Evolutionary conservation across 305 asterid species (phyloP), one percentile per base, ranked within the genome.

Genomic region (Lippia alba): DNA sequence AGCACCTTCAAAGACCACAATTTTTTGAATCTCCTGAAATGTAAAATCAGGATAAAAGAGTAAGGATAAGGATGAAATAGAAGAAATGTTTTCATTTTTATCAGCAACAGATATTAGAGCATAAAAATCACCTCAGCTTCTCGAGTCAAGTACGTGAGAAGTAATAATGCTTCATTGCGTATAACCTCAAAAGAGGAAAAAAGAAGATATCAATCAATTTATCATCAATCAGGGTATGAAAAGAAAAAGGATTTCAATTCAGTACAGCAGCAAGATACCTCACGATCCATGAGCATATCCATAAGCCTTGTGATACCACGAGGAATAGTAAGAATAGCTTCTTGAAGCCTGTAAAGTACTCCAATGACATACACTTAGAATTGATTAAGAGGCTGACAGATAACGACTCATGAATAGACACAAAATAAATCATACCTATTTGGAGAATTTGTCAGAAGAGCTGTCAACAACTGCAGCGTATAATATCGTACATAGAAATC

Each of bases 221-320:
- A 66, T 20, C 55, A 63, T 9, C 51, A 75, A 33, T 46, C 36
- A 44, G 56, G 46, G 48, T 4, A 46, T 55, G 50, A 12, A 61
- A 75, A 74, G 48, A 15, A 48, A 44, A 61, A 59, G 34, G 73
- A 67, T 59, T 57, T 56, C 57, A 36, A 72, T 44, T 33, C 49
- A 48, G 24, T 67, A 59, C 36, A 67, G 57, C 70, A 73, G 79
- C 44, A 76, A 71, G 76, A 83, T 81, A 94, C 99, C 97, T 94
- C 99, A 77, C 96, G 96, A 68, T 91, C 96, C 97, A 89, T 91
- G 71, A 94, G 96, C 99, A 94, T 94, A 82, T 94, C 99, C 96
- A 94, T 89, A 58, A 94, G 97, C 76, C 91, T 79, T 56, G 97
- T 90, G 74, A 87, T 89, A 76, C 96, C 99, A 61, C 91, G 92